Evolutionary conservation across 139 green algal genomes (phyloP).

Genomic region (Closterium sp.): DNA sequence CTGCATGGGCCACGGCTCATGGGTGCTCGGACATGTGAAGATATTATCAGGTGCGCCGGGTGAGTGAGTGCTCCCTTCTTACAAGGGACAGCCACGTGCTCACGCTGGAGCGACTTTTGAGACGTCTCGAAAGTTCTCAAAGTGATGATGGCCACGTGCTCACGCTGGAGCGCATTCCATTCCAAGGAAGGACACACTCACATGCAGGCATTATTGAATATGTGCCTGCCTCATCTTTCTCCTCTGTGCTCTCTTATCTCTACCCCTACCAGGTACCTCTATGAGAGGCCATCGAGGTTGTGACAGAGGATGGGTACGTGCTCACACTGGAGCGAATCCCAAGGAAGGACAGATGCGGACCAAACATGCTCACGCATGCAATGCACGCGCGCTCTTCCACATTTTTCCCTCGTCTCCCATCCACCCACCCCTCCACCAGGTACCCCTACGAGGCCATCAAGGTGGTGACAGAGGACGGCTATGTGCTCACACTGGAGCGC

Average conservation of each 20-base stretch:
- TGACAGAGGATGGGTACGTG: constrained; percentile 79
- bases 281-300: constrained; percentile 73
- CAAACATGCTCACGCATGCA: too few relatives aligned
- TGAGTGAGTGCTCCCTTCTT: constrained; percentile 6
- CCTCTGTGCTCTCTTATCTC: background rate
- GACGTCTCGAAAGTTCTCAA: too few relatives aligned
- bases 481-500: constrained; percentile 78
- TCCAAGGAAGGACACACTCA: too few relatives aligned
- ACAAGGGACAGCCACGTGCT: too few relatives aligned
- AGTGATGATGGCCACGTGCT: too few relatives aligned
- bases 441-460: constrained; percentile 71
- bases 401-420: too few relatives aligned
- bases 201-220: too few relatives aligned
- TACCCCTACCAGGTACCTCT: constrained; percentile 54
- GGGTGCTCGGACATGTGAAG: constrained; percentile 27
- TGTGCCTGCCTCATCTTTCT: too few relatives aligned
- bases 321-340: constrained; percentile 81
- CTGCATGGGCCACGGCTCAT: background rate
- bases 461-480: constrained; percentile 77
- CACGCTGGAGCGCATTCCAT: too few relatives aligned
- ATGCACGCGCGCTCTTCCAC: background rate
- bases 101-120: too few relatives aligned
- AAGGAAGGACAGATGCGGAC: background rate
- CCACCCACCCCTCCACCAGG: background rate
- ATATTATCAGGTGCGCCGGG: constrained; percentile 42